phyloP scores from a whole-genome alignment of 805 yeast genomes.

The Candida manassasensis region DNA sequence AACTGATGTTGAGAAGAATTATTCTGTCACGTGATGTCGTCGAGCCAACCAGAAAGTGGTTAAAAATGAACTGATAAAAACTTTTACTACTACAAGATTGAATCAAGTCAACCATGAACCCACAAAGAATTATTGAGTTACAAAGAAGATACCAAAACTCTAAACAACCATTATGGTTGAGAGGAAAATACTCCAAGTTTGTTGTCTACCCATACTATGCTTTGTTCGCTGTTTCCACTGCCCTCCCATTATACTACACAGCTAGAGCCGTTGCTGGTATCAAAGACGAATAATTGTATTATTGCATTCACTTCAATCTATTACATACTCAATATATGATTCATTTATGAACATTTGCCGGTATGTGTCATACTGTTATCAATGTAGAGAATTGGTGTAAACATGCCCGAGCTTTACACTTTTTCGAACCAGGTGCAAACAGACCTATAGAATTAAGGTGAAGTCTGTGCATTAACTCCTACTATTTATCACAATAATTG shows the following conservation, averaged over 20 bases:
- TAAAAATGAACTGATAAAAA: conserved; percentile 5
- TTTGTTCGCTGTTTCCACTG: conserved; percentile 61
- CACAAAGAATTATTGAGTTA: conserved; percentile 43
- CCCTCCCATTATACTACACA: conserved; percentile 61
- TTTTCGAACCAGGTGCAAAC: too few species aligned
- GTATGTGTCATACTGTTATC: too few species aligned
- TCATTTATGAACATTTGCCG: too few species aligned
- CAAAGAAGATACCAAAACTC: conserved; percentile 43
- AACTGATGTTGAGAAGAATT: too few species aligned
- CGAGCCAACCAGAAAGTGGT: conserved; percentile 1
- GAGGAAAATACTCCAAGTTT: conserved; percentile 52
- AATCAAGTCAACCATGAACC: conserved; percentile 28
- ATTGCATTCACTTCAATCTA: background rate
- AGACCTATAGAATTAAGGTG: too few species aligned
- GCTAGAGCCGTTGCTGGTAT: conserved; percentile 71
- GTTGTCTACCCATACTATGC: conserved; percentile 77
- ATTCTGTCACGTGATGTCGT: background rate
- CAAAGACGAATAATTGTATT: conserved; percentile 37
- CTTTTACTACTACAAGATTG: background rate
- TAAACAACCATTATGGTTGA: conserved; percentile 40
- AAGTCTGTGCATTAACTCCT: too few species aligned
- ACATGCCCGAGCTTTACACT: too few species aligned
- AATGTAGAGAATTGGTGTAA: too few species aligned
- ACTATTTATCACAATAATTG: too few species aligned
- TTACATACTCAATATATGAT: conserved; percentile 2